Percentiles rank a stretch among this genome's conserved stretches.
These are phyloP conservation scores for Citrus australasica DNA, from an alignment of 345 rosid genomes.

Conservation along the genomic window DNA sequence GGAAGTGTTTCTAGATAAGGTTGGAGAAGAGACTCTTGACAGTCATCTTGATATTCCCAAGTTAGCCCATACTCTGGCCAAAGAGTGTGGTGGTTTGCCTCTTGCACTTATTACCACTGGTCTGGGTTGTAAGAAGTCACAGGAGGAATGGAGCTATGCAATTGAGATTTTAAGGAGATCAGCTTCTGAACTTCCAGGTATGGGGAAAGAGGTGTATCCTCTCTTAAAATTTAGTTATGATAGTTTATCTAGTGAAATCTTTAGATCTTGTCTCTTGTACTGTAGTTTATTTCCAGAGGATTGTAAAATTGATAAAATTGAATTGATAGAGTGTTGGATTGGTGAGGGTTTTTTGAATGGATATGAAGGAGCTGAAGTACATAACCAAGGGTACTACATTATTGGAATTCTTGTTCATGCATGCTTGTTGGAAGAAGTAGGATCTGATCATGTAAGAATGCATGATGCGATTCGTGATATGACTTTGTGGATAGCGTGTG, in stretches of 20 bases:
- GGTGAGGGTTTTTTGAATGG: not conserved
- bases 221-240: conserved; percentile 3
- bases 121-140: not conserved
- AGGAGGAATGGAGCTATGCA: conserved; percentile 4
- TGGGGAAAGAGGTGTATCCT: not conserved
- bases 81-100: conserved; percentile 10
- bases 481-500: not conserved
- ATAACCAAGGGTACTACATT: not conserved
- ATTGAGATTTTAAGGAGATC: not conserved
- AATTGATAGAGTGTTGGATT: conserved; percentile 14
- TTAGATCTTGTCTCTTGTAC: conserved; percentile 7
- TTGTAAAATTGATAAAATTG: not conserved
- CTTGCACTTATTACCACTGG: conserved; percentile 6
- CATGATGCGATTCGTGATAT: not conserved
- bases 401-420: not conserved
- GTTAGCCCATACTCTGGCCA: not conserved
- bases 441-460: not conserved
- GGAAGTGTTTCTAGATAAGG: not conserved
- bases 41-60: conserved; percentile 2
- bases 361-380: not conserved
- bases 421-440: not conserved
- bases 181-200: not conserved
- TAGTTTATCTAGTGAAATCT: not conserved
- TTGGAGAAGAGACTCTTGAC: conserved; percentile 10
- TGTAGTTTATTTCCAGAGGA: conserved; percentile 15